Percentiles rank a stretch among this genome's conserved stretches.
Evolutionary conservation across 345 rosid genomes (phyloP).

Genomic region (Bretschneidera sinensis): DNA sequence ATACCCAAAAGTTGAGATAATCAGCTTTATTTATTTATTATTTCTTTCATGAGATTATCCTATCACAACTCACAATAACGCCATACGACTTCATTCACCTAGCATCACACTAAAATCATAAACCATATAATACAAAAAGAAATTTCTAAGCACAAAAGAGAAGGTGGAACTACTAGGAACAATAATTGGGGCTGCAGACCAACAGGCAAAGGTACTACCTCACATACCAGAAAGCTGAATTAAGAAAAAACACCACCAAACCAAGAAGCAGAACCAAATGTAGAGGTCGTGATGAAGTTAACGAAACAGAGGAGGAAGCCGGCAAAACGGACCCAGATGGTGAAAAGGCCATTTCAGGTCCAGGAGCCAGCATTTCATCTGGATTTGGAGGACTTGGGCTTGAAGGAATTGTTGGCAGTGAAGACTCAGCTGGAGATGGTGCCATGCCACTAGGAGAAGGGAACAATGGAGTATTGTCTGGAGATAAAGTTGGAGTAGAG

Average conservation of each 20-base stretch:
- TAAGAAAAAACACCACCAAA: constrained; percentile 20
- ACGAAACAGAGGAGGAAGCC: constrained; percentile 31
- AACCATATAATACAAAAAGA: constrained; percentile 5
- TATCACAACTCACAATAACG: not conserved
- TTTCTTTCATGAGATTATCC: not conserved
- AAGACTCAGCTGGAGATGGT: constrained; percentile 49
- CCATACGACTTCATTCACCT: constrained; percentile 9
- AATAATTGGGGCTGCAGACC: not conserved
- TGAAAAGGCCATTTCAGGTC: constrained; percentile 30
- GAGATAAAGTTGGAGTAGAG: constrained; percentile 44
- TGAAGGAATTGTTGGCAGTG: constrained; percentile 70
- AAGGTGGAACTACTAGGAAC: constrained; percentile 18
- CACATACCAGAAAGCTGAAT: constrained; percentile 24
- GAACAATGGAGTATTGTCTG: constrained; percentile 46
- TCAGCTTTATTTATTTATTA: too few species aligned
- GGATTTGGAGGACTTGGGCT: constrained; percentile 86
- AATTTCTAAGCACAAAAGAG: constrained; percentile 1
- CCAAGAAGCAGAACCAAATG: constrained; percentile 24
- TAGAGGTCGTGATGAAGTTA: constrained; percentile 17
- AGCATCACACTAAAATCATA: constrained; percentile 4
- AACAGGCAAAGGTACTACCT: constrained; percentile 3
- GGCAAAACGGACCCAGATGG: constrained; percentile 48
- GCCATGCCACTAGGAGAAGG: constrained; percentile 47
- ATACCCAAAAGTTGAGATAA: not conserved
- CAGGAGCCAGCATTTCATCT: constrained; percentile 35